These are phyloP conservation scores for Aquilaria malaccensis DNA, from an alignment of 345 rosid species.

Conservation along the genomic window DNA sequence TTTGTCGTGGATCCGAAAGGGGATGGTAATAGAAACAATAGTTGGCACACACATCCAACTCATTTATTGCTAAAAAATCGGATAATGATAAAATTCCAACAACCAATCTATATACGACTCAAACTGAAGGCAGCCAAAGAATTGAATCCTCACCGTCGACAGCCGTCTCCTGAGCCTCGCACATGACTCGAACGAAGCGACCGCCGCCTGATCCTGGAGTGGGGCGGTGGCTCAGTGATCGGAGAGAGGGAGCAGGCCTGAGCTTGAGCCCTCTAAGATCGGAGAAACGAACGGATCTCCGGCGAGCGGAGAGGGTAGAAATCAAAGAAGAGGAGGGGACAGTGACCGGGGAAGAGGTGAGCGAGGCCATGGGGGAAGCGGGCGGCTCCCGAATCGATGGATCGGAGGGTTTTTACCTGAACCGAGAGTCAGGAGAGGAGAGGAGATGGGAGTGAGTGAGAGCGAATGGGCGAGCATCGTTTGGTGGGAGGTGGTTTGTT, in stretches of 20 bases:
- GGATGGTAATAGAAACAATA: too few species aligned
- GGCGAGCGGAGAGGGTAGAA: conserved; percentile 7
- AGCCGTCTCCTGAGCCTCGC: conserved; percentile 25
- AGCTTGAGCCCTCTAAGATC: conserved; percentile 18
- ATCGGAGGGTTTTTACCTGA: too few species aligned
- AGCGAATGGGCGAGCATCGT: neutral
- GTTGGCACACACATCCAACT: too few species aligned
- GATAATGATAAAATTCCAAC: neutral
- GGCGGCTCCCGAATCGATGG: too few species aligned
- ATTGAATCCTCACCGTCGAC: conserved; percentile 15
- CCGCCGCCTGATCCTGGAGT: neutral
- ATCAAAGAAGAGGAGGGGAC: conserved; percentile 11
- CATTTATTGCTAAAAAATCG: neutral
- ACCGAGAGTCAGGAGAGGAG: neutral
- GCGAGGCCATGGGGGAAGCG: conserved; percentile 15
- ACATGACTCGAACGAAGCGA: conserved; percentile 16
- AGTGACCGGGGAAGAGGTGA: neutral
- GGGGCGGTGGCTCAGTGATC: conserved; percentile 10
- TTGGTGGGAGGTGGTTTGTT: conserved; percentile 1
- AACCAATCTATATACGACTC: neutral
- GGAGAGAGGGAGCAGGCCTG: conserved; percentile 4
- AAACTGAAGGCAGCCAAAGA: neutral
- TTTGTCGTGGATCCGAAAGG: too few species aligned
- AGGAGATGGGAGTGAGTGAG: conserved; percentile 2
- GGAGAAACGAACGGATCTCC: conserved; percentile 9